Evolutionary conservation across 164 flowering plant species (phyloP), one percentile per base, ranked within the genome.

Genomic region (Protea cynaroides): DNA sequence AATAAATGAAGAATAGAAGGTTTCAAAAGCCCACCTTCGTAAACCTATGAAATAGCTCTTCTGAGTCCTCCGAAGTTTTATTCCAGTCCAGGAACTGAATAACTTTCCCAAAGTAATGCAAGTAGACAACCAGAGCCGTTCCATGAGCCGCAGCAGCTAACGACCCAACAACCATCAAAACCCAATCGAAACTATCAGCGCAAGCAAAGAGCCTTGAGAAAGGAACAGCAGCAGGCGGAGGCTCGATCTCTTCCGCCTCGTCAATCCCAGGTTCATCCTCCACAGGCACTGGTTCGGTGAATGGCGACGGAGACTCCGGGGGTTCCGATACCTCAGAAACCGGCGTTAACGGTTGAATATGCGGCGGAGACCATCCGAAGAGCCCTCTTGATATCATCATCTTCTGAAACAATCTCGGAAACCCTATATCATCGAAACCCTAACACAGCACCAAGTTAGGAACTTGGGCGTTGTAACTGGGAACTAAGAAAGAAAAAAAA

Each of bases 291-390:
- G 80, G 77, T 53, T 87, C 99, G 7, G 77, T 73, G 43, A 88
- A 95, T 59, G 99, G 99, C 1, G 97, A 95, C 14, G 99, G 99
- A 1, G 97, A 89, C 76, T 95, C 99, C 70, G 99, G 98, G 65
- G 98, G 97, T 86, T 93, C 98, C 5, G 97, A 90, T 3, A 90
- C 98, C 72, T 93, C 98, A 25, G 97, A 90, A 0, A 93, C 98
- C 64, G 98, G 99, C 65, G 99, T 95, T 61, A 95, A 67, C 13
- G 99, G 99, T 78, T 95, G 99, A 65, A 95, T 79, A 65, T 95
- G 99, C 50, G 97, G 96, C 50, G 99, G 99, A 3, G 99, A 95
- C 97, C 94, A 95, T 59, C 99, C 99, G 67, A 95, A 95, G 51
- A 95, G 74, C 2, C 99, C 99, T 71, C 99, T 71, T 1, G 96